Percentiles rank a stretch among this genome's conserved stretches.
These are phyloP conservation scores for Macrolepiota albuminosa DNA, from an alignment of 768 basidiomycete genomes.

Conservation along the genomic window DNA sequence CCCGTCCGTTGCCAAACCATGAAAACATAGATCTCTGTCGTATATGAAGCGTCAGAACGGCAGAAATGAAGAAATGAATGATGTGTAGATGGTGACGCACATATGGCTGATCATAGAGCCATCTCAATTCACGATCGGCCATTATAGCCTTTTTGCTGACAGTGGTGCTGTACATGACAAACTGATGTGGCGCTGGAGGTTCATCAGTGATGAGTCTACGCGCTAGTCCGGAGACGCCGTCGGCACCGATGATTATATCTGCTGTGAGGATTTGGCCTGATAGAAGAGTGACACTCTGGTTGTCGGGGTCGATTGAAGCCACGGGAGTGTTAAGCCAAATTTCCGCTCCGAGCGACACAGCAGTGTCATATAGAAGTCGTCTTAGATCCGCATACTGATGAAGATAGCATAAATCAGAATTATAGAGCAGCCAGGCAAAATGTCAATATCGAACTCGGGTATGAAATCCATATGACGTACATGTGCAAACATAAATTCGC, in stretches of 20 bases:
- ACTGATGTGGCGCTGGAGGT: constrained; percentile 12
- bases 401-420: not conserved
- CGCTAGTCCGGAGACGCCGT: constrained; percentile 30
- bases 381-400: constrained; percentile 47
- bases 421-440: not conserved
- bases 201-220: constrained; percentile 16
- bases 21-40: constrained; percentile 24
- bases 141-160: constrained; percentile 35
- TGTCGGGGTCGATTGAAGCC: constrained; percentile 21
- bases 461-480: constrained; percentile 25
- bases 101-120: constrained; percentile 22
- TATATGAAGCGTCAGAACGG: not conserved
- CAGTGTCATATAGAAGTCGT: constrained; percentile 42
- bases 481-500: constrained; percentile 32
- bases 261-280: constrained; percentile 38
- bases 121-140: constrained; percentile 33
- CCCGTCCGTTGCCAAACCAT: constrained; percentile 31
- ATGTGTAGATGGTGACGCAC: constrained; percentile 13
- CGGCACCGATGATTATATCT: constrained; percentile 55
- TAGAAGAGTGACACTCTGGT: constrained; percentile 26
- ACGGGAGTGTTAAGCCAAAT: constrained; percentile 33
- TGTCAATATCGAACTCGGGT: constrained; percentile 8
- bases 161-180: constrained; percentile 41
- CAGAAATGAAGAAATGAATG: not conserved
- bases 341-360: constrained; percentile 37